Evolutionary conservation across 2,329 filamentous ascomycete genomes (phyloP), one percentile per base, ranked within the genome.

Genomic region (Talaromyces albobiverticillius): DNA sequence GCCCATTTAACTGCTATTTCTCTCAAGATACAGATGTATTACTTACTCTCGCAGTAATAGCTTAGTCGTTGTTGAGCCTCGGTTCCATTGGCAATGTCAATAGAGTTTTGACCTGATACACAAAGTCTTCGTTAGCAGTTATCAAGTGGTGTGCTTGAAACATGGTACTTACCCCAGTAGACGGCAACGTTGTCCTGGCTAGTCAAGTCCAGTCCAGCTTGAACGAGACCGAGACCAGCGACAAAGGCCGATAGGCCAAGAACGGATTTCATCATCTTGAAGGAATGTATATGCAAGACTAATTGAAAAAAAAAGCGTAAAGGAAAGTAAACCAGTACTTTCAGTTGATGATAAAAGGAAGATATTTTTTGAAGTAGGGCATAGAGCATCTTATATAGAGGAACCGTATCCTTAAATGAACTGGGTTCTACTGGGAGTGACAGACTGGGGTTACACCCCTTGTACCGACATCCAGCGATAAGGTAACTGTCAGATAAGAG

Each of bases 151-250:
- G 4, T 40, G 20, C 66, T 4, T 25, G 8, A n/a, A 22, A 3
- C 7, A 20, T 9, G 31, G 14, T n/a, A 56, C 61, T 41, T 57
- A 71, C 69, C 85, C 85, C 85, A 88, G 67, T 88, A 89, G 2
- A 87, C 75, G 22, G 80, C 84, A 51, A 88, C 64, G 61, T 86
- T 87, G 43, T 68, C 73, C 2, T 64, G 61, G 1, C 76, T 74
- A 13, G 63, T 63, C 3, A 79, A 56, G 56, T 77, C 69, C 59
- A 82, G 67, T 23, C 67, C 70, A 11, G 73, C 75, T 58, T 67
- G 62, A 6, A 62, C 68, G 45, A 60, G 59, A 36, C 66, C 61
- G 29, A 73, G 36, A 40, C 60, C 31, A 38, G 46, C 31, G 23
- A 48, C n/a, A 11, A 48, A 26, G 34, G 18, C 23, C 14, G 46